Percentiles rank a stretch among this genome's conserved stretches.
Evolutionary conservation across 176 grass and related monocot species (phyloP).

Genomic region (Oryza glaberrima): DNA sequence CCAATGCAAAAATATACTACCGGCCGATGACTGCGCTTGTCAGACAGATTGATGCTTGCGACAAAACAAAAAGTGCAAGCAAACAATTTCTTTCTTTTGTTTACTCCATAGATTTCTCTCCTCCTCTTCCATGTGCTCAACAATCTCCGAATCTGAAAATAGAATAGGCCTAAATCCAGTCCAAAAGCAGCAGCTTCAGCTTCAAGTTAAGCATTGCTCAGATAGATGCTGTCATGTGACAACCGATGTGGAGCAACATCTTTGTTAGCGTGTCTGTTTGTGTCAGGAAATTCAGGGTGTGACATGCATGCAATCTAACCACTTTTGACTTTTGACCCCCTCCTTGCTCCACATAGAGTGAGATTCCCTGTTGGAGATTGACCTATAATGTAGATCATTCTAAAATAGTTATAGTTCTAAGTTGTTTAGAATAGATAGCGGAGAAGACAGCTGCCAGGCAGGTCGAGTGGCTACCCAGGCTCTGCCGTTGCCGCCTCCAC

Average conservation of each 20-base stretch:
- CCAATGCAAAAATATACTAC: conserved; percentile 34
- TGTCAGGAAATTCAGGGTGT: conserved; percentile 44
- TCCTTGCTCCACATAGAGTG: background rate
- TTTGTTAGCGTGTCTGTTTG: conserved; percentile 55
- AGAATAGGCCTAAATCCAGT: conserved; percentile 19
- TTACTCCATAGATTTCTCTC: background rate
- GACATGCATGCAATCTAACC: conserved; percentile 39
- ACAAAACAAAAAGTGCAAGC: conserved; percentile 55
- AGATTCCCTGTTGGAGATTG: background rate
- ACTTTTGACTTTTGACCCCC: conserved; percentile 50
- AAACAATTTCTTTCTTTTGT: conserved; percentile 20
- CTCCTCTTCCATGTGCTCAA: conserved; percentile 35
- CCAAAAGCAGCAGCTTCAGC: conserved; percentile 55
- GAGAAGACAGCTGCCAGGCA: too few relatives aligned
- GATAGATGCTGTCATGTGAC: conserved; percentile 44
- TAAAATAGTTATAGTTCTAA: too few relatives aligned
- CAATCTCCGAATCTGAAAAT: conserved; percentile 43
- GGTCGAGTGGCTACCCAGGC: too few relatives aligned
- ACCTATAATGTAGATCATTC: too few relatives aligned
- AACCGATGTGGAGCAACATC: conserved; percentile 25
- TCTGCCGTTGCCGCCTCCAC: too few relatives aligned
- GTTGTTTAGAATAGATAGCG: too few relatives aligned
- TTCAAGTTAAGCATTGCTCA: conserved; percentile 52
- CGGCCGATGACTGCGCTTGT: conserved; percentile 41
- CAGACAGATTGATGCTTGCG: conserved; percentile 39